Evolutionary conservation across 805 yeast species (phyloP).

Genomic region (Zygoascus tannicola): DNA sequence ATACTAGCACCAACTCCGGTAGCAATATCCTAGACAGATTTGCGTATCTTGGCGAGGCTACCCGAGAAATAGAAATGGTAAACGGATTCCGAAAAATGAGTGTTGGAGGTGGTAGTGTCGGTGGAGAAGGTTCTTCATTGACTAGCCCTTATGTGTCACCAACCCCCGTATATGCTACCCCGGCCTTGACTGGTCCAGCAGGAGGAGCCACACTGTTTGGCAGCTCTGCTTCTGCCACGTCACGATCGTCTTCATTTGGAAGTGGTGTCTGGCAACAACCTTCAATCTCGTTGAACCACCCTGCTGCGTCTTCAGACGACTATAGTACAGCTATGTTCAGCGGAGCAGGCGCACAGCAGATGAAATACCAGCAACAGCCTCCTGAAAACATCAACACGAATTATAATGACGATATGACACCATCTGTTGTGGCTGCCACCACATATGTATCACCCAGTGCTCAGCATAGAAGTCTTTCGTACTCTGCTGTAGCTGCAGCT

Average conservation of each 20-base stretch:
- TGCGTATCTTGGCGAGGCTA: slow-evolving; percentile 23
- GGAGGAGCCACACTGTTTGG: neutral
- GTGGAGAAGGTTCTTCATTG: neutral
- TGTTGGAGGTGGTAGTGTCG: neutral
- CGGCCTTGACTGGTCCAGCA: too few species aligned
- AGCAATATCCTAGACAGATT: slow-evolving; percentile 15
- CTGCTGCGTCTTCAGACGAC: neutral
- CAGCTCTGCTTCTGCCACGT: slow-evolving; percentile 3
- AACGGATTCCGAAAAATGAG: slow-evolving; percentile 11
- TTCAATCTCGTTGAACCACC: neutral
- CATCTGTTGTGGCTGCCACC: too few species aligned
- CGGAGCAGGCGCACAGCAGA: neutral
- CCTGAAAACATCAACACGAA: neutral
- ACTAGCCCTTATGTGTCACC: slow-evolving; percentile 13
- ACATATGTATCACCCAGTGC: too few species aligned
- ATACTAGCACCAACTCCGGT: neutral
- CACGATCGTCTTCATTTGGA: slow-evolving; percentile 15
- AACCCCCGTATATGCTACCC: slow-evolving; percentile 9
- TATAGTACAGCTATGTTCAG: neutral
- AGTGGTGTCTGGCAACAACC: slow-evolving; percentile 13
- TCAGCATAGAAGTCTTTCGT: neutral
- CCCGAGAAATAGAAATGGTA: slow-evolving; percentile 25
- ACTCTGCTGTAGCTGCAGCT: slow-evolving; percentile 1
- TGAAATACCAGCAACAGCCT: neutral
- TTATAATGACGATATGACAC: neutral